A percentile compares a stretch with the other conserved stretches of the same genome.
Conservation (phyloP, 2,329 filamentous ascomycete species). For the Penicillium sp. region DNA sequence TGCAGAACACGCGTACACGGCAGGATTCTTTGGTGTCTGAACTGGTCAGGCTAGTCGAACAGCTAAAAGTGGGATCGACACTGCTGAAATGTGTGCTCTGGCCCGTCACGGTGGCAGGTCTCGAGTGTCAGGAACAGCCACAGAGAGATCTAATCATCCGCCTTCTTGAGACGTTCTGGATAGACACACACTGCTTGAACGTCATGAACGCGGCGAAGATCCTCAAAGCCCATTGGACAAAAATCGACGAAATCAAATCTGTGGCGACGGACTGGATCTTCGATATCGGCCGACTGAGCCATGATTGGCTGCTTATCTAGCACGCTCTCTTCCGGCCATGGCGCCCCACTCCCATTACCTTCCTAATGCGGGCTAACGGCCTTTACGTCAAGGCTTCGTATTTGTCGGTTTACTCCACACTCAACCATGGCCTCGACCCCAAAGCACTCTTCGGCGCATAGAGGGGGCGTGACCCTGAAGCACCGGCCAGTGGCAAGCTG, state of each 20-base stretch:
- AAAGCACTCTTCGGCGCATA: not conserved
- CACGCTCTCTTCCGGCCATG: not conserved
- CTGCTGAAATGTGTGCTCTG: conserved; percentile 32
- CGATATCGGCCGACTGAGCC: conserved; percentile 13
- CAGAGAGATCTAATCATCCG: conserved; percentile 11
- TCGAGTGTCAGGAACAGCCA: conserved; percentile 19
- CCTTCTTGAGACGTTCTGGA: conserved; percentile 25
- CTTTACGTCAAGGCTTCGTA: conserved; percentile 14
- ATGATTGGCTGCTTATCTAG: conserved; percentile 24
- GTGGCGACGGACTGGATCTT: conserved; percentile 15
- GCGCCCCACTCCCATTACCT: conserved; percentile 31
- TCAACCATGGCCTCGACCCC: not conserved
- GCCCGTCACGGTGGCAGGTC: conserved; percentile 27
- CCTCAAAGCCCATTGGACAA: conserved; percentile 22
- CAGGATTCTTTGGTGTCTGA: not conserved
- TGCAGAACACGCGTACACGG: conserved; percentile 14
- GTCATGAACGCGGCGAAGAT: conserved; percentile 27
- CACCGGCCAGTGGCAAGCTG: not conserved
- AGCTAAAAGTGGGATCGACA: conserved; percentile 7
- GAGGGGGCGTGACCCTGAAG: not conserved
- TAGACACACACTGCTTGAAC: conserved; percentile 27
- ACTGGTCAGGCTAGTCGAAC: conserved; percentile 15
- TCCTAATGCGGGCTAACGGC: conserved; percentile 23
- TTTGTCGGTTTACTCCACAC: conserved; percentile 5
- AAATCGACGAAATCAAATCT: not conserved